A percentile compares a stretch with the other conserved stretches of the same genome.
These are phyloP conservation scores for Tricholoma furcatifolium DNA, from an alignment of 768 basidiomycete genomes.

Conservation along the genomic window DNA sequence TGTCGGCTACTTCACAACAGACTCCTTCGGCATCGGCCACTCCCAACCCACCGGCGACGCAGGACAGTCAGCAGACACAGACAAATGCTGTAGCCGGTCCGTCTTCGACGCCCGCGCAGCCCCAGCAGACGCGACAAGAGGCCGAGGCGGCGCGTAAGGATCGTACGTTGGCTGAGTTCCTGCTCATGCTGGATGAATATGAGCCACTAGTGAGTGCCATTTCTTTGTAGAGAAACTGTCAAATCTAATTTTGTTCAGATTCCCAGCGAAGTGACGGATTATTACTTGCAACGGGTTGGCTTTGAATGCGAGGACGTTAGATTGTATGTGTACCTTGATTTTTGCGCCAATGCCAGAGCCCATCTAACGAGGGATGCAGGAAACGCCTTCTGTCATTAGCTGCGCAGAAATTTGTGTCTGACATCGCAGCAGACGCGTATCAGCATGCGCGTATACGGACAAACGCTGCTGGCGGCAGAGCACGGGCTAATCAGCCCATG, in stretches of 20 bases:
- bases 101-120: constrained; percentile 26
- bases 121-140: constrained; percentile 60
- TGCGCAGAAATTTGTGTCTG: constrained; percentile 96
- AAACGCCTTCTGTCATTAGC: constrained; percentile 94
- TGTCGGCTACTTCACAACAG: constrained; percentile 33
- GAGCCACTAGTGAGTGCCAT: constrained; percentile 75
- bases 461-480: constrained; percentile 75
- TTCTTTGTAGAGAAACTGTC: neutral
- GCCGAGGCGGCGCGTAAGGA: constrained; percentile 86
- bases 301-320: constrained; percentile 95
- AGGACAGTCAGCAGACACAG: constrained; percentile 27
- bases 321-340: constrained; percentile 65
- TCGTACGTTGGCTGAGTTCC: constrained; percentile 86
- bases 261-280: constrained; percentile 96
- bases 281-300: constrained; percentile 93
- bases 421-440: constrained; percentile 95
- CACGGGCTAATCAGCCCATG: constrained; percentile 57
- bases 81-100: constrained; percentile 21
- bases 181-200: constrained; percentile 96
- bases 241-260: constrained; percentile 51
- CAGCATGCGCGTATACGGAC: constrained; percentile 96
- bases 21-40: constrained; percentile 29
- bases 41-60: constrained; percentile 21
- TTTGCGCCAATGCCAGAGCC: neutral
- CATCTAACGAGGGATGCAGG: constrained; percentile 38